Evolutionary conservation across 2,329 filamentous ascomycete species (phyloP).

Genomic region (Scedosporium boydii): DNA sequence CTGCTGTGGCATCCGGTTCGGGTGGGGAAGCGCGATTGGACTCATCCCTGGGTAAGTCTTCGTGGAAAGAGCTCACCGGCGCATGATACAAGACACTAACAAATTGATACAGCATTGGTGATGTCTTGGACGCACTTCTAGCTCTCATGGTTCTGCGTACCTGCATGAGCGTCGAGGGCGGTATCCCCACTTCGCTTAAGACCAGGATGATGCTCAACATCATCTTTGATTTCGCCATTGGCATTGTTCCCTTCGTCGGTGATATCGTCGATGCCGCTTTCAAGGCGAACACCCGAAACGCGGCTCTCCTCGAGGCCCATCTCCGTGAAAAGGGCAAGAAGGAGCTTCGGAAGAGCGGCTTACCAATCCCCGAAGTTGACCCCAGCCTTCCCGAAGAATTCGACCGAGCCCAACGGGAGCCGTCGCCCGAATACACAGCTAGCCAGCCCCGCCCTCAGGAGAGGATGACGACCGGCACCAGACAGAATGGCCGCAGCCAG

Average conservation of each 20-base stretch:
- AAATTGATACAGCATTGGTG: slow-evolving; percentile 51
- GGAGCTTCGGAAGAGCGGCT: slow-evolving; percentile 36
- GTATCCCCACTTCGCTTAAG: slow-evolving; percentile 53
- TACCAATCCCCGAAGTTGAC: slow-evolving; percentile 36
- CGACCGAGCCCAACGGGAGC: slow-evolving; percentile 24
- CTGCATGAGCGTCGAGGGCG: slow-evolving; percentile 66
- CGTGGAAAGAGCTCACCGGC: background rate
- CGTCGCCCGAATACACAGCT: slow-evolving; percentile 8
- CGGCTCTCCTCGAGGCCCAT: slow-evolving; percentile 57
- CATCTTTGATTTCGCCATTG: slow-evolving; percentile 60
- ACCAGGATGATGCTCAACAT: slow-evolving; percentile 76
- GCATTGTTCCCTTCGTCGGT: slow-evolving; percentile 66
- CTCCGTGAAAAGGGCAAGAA: slow-evolving; percentile 59
- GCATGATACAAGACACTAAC: background rate
- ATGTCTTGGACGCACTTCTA: slow-evolving; percentile 63
- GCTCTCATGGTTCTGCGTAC: slow-evolving; percentile 66
- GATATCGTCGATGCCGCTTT: slow-evolving; percentile 64
- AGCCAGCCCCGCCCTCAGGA: slow-evolving; percentile 9
- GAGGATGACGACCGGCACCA: slow-evolving; percentile 8
- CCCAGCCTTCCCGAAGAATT: slow-evolving; percentile 44
- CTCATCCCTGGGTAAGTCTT: slow-evolving; percentile 66
- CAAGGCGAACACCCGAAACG: slow-evolving; percentile 70
- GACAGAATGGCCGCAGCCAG: background rate
- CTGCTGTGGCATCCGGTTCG: slow-evolving; percentile 72
- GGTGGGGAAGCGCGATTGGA: slow-evolving; percentile 81